Base-by-base conservation (phyloP, 345 rosid genomes). In the Xanthoceras sorbifolium region DNA sequence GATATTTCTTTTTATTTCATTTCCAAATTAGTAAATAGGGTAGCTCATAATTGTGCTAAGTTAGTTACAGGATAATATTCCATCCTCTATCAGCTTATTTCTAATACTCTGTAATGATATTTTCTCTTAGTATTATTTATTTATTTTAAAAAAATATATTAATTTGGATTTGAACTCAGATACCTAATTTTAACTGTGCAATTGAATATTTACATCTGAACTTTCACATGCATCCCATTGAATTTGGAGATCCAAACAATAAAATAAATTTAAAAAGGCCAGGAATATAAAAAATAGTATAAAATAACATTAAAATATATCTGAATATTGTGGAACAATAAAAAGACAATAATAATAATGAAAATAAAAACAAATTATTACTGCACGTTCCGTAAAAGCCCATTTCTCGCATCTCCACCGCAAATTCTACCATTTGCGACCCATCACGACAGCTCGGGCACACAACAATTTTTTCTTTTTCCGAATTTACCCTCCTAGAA, bases 301-400 rank as follows among this genome's bases (percentile, higher is more conserved):
- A 40, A 23, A 57, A n/a, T 9, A 14, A 9, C n/a, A 57, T 28
- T 46, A 73, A 77, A 61, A 70, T 76, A 65, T 72, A 65, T 78
- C n/a, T 82, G 38, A 72, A 80, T 61, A 73, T 75, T 82, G 48
- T 76, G 36, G 12, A 23, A 67, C 75, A 73, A 65, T 34, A 62
- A 29, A 54, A 74, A 34, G 14, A 55, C 15, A 80, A 61, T 22
- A 63, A 31, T 22, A 70, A 63, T 44, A 76, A 63, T 26, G 70
- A 62, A 5, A 70, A 74, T 6, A 23, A 1, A 0, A 57, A n/a
- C 0, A 57, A 6, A 22, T 8, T 8, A 57, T 57, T 7, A 63
- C 74, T 76, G 42, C 80, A 82, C 14, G 31, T 70, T 62, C 54
- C 73, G 74, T 17, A 25, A 46, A 64, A 68, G 73, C 59, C 69